phyloP scores from a whole-genome alignment of 495 filamentous ascomycete species.

The Penicillium dipodomyicola region DNA sequence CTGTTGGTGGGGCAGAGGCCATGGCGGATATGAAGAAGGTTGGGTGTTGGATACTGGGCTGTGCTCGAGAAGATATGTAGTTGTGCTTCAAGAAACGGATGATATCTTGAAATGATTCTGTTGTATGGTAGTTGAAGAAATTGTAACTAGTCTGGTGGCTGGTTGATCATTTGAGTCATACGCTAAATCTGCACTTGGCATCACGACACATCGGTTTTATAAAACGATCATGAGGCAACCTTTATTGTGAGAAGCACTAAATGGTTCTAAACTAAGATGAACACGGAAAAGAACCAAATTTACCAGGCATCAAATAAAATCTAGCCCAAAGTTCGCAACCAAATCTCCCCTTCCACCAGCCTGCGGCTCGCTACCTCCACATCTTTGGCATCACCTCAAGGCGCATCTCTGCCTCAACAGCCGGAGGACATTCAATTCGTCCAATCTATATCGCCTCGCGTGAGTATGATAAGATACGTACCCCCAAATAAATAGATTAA shows the following conservation, averaged over 20 bases:
- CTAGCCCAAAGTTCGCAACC: too few species aligned
- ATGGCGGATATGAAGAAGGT: constrained; percentile 2
- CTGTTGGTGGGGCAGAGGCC: constrained; percentile 22
- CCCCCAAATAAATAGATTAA: too few species aligned
- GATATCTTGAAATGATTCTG: not conserved
- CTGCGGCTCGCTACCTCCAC: too few species aligned
- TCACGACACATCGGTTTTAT: not conserved
- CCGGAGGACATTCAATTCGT: too few species aligned
- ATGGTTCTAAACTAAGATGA: too few species aligned
- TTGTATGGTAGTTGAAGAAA: not conserved
- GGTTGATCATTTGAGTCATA: not conserved
- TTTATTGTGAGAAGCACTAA: not conserved
- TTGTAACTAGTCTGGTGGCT: not conserved
- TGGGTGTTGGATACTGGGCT: not conserved
- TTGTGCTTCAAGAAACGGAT: not conserved
- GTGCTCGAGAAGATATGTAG: not conserved
- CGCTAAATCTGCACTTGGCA: not conserved
- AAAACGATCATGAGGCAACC: not conserved
- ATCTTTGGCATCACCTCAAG: too few species aligned
- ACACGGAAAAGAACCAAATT: too few species aligned
- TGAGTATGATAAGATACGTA: too few species aligned
- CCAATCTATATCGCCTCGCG: too few species aligned
- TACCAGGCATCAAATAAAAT: too few species aligned
- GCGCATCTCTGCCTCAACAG: too few species aligned
- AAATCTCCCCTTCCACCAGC: too few species aligned